phyloP scores from a whole-genome alignment of 306 rosid genomes.

The Citrullus mucosospermus region DNA sequence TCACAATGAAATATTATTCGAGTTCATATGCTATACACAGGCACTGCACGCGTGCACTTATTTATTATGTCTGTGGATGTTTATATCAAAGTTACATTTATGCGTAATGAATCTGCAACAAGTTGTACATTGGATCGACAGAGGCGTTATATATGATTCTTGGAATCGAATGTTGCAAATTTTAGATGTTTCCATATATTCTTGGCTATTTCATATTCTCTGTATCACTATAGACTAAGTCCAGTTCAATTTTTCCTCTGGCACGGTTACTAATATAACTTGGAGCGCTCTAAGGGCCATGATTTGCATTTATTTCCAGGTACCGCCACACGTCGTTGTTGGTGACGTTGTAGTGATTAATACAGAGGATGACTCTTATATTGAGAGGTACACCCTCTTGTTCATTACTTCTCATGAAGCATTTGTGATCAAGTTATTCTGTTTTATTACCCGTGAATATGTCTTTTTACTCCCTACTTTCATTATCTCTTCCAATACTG shows the following conservation, averaged over 20 bases:
- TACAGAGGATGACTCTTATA: conserved; percentile 60
- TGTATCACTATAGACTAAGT: not conserved
- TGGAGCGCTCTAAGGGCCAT: not conserved
- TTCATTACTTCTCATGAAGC: not conserved
- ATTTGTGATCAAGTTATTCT: not conserved
- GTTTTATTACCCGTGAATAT: not conserved
- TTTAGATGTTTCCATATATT: not conserved
- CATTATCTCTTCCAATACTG: not conserved
- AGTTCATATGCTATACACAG: not conserved
- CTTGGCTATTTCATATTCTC: not conserved
- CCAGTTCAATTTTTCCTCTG: not conserved
- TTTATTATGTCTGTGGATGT: too few species aligned
- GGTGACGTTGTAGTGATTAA: conserved; percentile 71
- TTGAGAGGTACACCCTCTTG: conserved; percentile 52
- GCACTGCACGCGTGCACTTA: not conserved
- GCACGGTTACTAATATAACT: not conserved
- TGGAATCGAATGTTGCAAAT: not conserved
- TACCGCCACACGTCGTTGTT: conserved; percentile 52
- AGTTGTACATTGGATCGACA: not conserved
- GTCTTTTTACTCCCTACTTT: not conserved
- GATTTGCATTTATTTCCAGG: conserved; percentile 30
- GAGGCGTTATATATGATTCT: not conserved
- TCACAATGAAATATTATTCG: not conserved
- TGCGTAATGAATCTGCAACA: not conserved
- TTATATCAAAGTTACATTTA: not conserved